A percentile compares a stretch with the other conserved stretches of the same genome.
phyloP scores from a whole-genome alignment of 2,329 filamentous ascomycete genomes.

The Elsinoe fawcettii region DNA sequence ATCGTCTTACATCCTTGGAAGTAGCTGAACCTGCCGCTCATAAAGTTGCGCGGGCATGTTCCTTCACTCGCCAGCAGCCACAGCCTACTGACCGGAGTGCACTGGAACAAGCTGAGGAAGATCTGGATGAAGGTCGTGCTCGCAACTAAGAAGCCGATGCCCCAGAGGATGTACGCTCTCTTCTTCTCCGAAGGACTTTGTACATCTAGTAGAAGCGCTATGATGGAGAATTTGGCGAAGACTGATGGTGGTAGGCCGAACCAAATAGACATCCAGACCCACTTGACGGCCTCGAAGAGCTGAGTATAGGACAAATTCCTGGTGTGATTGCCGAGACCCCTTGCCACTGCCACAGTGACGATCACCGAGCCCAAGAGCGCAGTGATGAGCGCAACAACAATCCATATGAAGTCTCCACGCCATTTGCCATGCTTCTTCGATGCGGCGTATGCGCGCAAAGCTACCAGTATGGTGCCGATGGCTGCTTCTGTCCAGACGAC shows the following conservation, averaged over 20 bases:
- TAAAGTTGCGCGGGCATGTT: not conserved
- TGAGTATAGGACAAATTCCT: not conserved
- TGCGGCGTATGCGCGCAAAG: slow-evolving; percentile 6
- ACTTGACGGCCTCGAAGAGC: not conserved
- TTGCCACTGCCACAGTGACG: not conserved
- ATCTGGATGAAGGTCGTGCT: not conserved
- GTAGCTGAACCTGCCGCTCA: not conserved
- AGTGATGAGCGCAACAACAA: not conserved
- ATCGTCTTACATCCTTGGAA: not conserved
- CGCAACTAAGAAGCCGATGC: not conserved
- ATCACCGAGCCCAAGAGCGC: not conserved
- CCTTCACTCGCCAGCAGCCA: not conserved
- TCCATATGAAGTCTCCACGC: slow-evolving; percentile 12
- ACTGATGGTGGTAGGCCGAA: not conserved
- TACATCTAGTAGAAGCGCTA: slow-evolving; percentile 10
- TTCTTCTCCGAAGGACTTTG: not conserved
- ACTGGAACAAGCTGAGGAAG: slow-evolving; percentile 5
- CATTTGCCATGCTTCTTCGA: slow-evolving; percentile 9
- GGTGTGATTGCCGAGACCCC: slow-evolving; percentile 12
- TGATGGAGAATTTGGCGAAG: slow-evolving; percentile 13
- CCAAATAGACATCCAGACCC: slow-evolving; percentile 2
- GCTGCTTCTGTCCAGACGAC: slow-evolving; percentile 6
- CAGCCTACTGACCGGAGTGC: not conserved
- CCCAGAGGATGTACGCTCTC: not conserved
- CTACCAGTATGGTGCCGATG: not conserved